phyloP scores from a whole-genome alignment of 306 rosid species.

The Boehmeria nivea region DNA sequence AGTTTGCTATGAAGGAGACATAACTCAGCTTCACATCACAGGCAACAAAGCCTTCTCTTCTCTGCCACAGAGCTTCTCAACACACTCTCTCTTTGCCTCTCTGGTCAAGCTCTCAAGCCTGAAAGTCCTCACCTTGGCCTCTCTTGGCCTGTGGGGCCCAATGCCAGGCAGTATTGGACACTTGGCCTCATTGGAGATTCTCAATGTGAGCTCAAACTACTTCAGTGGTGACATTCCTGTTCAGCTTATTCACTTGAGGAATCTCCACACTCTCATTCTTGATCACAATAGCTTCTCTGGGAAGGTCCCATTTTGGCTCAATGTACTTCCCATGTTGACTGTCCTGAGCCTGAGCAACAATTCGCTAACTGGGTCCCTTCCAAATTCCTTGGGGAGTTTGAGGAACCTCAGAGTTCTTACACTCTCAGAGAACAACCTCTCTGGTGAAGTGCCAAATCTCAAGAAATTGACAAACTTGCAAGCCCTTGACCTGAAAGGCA shows the following conservation, averaged over 20 bases:
- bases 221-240: conserved; percentile 56
- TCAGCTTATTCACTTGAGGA: conserved; percentile 46
- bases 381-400: conserved; percentile 45
- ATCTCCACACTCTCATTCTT: conserved; percentile 66
- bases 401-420: conserved; percentile 52
- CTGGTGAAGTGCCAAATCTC: conserved; percentile 71
- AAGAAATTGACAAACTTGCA: conserved; percentile 60
- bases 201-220: conserved; percentile 64
- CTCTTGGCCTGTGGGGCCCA: conserved; percentile 69
- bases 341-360: conserved; percentile 67
- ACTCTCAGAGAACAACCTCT: conserved; percentile 59
- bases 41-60: conserved; percentile 36
- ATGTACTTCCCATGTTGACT: conserved; percentile 57
- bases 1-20: conserved; percentile 56
- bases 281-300: conserved; percentile 66
- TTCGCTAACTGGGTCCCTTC: conserved; percentile 48
- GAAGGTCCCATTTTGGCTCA: conserved; percentile 47
- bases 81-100: conserved; percentile 48
- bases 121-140: conserved; percentile 73
- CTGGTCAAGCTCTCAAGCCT: conserved; percentile 40
- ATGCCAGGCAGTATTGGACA: conserved; percentile 44
- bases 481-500: conserved; percentile 59
- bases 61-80: conserved; percentile 40
- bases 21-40: conserved; percentile 78
- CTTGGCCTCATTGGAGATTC: conserved; percentile 66